These are phyloP conservation scores for Lineolata rhizophorae DNA, from an alignment of 495 filamentous ascomycete genomes.

Conservation along the genomic window DNA sequence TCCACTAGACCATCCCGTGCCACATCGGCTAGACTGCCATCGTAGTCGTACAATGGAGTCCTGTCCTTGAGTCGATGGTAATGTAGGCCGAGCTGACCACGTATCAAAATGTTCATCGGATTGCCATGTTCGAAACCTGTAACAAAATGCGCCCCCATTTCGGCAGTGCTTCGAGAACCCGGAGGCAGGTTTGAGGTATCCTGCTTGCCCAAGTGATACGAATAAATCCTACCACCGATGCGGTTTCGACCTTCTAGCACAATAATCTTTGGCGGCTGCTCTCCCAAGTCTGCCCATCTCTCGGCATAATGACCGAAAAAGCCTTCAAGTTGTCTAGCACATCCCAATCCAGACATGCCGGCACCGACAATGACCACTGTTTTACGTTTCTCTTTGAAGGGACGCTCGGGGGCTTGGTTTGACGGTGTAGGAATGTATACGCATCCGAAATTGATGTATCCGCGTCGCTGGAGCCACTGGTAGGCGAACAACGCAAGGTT, in stretches of 20 bases:
- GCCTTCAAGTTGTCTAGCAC: slow-evolving; percentile 74
- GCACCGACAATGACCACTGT: slow-evolving; percentile 82
- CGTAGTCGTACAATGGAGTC: slow-evolving; percentile 74
- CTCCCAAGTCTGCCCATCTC: slow-evolving; percentile 33
- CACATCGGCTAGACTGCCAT: slow-evolving; percentile 60
- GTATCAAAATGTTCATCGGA: slow-evolving; percentile 70
- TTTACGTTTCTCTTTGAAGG: slow-evolving; percentile 22
- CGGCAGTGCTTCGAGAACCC: slow-evolving; percentile 51
- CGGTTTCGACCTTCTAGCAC: slow-evolving; percentile 73
- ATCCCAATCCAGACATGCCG: slow-evolving; percentile 78
- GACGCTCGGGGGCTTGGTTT: slow-evolving; percentile 12
- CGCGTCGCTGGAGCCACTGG: slow-evolving; percentile 74
- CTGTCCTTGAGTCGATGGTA: slow-evolving; percentile 71
- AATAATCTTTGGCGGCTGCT: slow-evolving; percentile 49
- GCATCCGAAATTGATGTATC: slow-evolving; percentile 95
- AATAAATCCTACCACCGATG: slow-evolving; percentile 89
- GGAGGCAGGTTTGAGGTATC: slow-evolving; percentile 22
- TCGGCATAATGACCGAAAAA: slow-evolving; percentile 58
- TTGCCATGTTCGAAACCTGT: slow-evolving; percentile 93
- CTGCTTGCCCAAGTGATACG: slow-evolving; percentile 53
- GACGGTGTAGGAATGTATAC: slow-evolving; percentile 35
- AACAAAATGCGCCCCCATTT: slow-evolving; percentile 94
- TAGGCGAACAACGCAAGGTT: slow-evolving; percentile 72
- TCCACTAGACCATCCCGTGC: slow-evolving; percentile 66
- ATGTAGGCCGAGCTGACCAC: slow-evolving; percentile 70